Percentiles rank a stretch among this genome's conserved stretches.
phyloP scores from a whole-genome alignment of 768 basidiomycete species.

The Polyporus arcularius region DNA sequence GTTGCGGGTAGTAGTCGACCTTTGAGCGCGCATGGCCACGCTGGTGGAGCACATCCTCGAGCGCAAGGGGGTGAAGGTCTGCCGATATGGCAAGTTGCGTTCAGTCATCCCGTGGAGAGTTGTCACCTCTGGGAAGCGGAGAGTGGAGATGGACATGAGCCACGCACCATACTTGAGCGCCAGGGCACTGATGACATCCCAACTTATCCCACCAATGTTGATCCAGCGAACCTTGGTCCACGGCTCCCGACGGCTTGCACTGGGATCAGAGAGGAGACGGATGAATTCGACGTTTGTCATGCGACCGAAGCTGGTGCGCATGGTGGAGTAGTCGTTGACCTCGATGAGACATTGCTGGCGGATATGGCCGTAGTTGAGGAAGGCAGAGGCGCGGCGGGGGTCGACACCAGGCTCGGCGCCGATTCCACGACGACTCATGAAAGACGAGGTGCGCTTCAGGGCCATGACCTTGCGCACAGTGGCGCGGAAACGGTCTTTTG shows the following conservation, averaged over 20 bases:
- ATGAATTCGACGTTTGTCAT: conserved; percentile 67
- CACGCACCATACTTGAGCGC: conserved; percentile 62
- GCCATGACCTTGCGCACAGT: conserved; percentile 64
- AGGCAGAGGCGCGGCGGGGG: conserved; percentile 60
- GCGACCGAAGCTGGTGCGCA: conserved; percentile 51
- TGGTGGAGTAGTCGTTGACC: conserved; percentile 62
- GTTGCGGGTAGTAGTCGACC: conserved; percentile 67
- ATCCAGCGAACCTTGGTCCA: conserved; percentile 79
- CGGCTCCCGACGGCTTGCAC: conserved; percentile 48
- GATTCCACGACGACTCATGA: conserved; percentile 38
- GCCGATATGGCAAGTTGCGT: not conserved
- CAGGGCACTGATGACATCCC: conserved; percentile 72
- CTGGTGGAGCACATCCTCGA: conserved; percentile 69
- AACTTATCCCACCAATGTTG: conserved; percentile 65
- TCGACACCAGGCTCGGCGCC: conserved; percentile 77
- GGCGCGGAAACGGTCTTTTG: conserved; percentile 54
- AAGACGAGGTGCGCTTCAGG: conserved; percentile 53
- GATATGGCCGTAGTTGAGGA: conserved; percentile 57
- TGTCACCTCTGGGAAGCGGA: not conserved
- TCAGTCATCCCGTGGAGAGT: not conserved
- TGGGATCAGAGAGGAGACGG: conserved; percentile 48
- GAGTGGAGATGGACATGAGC: not conserved
- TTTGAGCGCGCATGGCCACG: conserved; percentile 60
- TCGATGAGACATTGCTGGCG: conserved; percentile 65
- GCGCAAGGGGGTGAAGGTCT: conserved; percentile 71